Percentiles rank a stretch among this genome's conserved stretches.
Conservation (phyloP, 805 yeast species). For the Kazachstania martiniae region DNA sequence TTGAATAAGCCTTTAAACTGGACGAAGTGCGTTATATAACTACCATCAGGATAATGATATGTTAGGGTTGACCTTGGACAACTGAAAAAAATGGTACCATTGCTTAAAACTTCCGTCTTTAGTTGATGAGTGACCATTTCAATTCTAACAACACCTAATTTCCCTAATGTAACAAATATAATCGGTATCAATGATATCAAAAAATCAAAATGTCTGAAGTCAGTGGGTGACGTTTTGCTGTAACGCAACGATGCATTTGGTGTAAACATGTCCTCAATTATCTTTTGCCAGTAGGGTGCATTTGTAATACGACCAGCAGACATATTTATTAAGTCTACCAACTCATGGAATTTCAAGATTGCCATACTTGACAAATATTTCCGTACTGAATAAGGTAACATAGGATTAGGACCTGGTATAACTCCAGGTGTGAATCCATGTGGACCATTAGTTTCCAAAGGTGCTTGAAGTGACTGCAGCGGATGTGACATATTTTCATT, state of each 20-base stretch:
- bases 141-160: conserved; percentile 40
- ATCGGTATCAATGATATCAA: neutral
- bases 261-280: neutral
- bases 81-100: conserved; percentile 44
- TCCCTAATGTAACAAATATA: conserved; percentile 34
- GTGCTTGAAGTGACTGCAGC: no score
- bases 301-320: conserved; percentile 13
- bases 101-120: conserved; percentile 41
- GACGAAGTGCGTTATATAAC: conserved; percentile 52
- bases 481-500: no score
- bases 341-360: conserved; percentile 36
- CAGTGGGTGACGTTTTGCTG: neutral
- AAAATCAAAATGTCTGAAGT: conserved; percentile 1
- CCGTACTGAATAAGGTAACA: conserved; percentile 1
- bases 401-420: no score
- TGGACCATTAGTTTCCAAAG: no score
- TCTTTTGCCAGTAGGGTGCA: neutral
- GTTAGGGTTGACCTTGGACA: conserved; percentile 39
- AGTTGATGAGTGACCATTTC: conserved; percentile 41
- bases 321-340: conserved; percentile 35
- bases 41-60: conserved; percentile 57
- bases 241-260: neutral
- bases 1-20: conserved; percentile 52
- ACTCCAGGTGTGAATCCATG: neutral
- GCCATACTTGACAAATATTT: conserved; percentile 37